Conservation (phyloP, 345 rosid species). For the Linum tenue region DNA sequence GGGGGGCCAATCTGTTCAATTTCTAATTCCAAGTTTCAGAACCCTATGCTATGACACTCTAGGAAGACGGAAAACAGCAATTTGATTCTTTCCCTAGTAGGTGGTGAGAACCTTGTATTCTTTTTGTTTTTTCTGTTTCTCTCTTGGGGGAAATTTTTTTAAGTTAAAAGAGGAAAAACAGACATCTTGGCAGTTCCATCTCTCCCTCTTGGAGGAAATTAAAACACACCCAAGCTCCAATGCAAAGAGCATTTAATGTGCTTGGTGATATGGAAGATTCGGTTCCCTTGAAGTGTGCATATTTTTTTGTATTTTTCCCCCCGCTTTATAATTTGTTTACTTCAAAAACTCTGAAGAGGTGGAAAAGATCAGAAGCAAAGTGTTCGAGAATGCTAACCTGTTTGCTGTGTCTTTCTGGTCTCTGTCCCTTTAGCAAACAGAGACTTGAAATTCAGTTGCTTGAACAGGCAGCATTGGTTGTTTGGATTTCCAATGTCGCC, state of each 20-base stretch:
- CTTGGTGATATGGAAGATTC: constrained; percentile 65
- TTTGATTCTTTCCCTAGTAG: neutral
- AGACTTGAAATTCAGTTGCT: constrained; percentile 25
- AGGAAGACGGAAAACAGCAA: constrained; percentile 9
- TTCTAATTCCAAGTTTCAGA: constrained; percentile 17
- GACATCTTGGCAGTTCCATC: constrained; percentile 41
- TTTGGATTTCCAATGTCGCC: constrained; percentile 32
- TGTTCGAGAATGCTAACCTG: constrained; percentile 30
- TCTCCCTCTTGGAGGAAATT: constrained; percentile 34
- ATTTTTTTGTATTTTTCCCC: constrained; percentile 4
- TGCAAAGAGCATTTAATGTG: constrained; percentile 45
- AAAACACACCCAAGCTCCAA: constrained; percentile 40
- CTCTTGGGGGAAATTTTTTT: neutral
- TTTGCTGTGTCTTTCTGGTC: constrained; percentile 13
- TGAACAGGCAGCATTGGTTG: constrained; percentile 10
- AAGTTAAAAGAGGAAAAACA: constrained; percentile 35
- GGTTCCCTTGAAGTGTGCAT: constrained; percentile 41
- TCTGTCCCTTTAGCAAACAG: constrained; percentile 3
- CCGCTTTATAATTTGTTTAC: too few species aligned
- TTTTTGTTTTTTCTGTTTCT: constrained; percentile 5
- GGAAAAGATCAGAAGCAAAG: constrained; percentile 35
- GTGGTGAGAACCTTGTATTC: constrained; percentile 18
- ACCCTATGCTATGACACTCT: constrained; percentile 26
- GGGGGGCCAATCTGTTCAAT: constrained; percentile 12
- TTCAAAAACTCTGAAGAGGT: constrained; percentile 12